Evolutionary conservation across 2,329 filamentous ascomycete genomes (phyloP).

Genomic region (Claviceps paspali): DNA sequence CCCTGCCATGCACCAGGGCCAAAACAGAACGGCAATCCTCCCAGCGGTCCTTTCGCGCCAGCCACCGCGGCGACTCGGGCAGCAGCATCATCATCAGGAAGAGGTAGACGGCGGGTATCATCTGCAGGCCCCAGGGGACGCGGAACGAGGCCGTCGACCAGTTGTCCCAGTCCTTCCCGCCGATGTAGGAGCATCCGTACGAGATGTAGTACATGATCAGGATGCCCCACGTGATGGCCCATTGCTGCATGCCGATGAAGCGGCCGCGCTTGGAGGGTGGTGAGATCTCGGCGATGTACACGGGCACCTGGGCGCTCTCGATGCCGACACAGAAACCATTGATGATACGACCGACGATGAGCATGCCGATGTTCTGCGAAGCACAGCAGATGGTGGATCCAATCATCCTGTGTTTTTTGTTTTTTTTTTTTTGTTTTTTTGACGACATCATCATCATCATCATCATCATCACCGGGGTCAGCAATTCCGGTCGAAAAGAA

Average conservation of each 20-base stretch:
- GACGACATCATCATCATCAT: too few species aligned
- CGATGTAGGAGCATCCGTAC: conserved; percentile 47
- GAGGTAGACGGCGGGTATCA: conserved; percentile 44
- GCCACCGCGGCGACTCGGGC: conserved; percentile 48
- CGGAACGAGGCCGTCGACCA: conserved; percentile 42
- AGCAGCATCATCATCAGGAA: conserved; percentile 43
- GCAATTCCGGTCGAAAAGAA: too few species aligned
- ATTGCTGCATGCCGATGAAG: conserved; percentile 60
- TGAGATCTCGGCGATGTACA: conserved; percentile 54
- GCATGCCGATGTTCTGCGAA: conserved; percentile 30
- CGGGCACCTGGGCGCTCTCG: conserved; percentile 50
- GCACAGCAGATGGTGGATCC: conserved; percentile 31
- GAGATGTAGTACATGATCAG: conserved; percentile 57
- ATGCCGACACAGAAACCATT: conserved; percentile 55
- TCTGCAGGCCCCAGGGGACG: conserved; percentile 50
- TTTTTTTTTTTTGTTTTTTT: not conserved
- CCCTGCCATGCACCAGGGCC: conserved; percentile 48
- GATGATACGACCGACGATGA: conserved; percentile 42
- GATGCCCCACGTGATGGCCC: conserved; percentile 54
- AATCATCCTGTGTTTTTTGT: conserved; percentile 23
- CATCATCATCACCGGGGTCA: too few species aligned
- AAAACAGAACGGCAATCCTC: conserved; percentile 39
- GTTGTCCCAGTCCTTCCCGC: conserved; percentile 13
- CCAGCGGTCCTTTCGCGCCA: conserved; percentile 46
- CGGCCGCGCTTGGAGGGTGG: conserved; percentile 38